Percentiles rank a stretch among this genome's conserved stretches.
phyloP scores from a whole-genome alignment of 2,329 filamentous ascomycete genomes.

The Aspergillus novofumigatus region DNA sequence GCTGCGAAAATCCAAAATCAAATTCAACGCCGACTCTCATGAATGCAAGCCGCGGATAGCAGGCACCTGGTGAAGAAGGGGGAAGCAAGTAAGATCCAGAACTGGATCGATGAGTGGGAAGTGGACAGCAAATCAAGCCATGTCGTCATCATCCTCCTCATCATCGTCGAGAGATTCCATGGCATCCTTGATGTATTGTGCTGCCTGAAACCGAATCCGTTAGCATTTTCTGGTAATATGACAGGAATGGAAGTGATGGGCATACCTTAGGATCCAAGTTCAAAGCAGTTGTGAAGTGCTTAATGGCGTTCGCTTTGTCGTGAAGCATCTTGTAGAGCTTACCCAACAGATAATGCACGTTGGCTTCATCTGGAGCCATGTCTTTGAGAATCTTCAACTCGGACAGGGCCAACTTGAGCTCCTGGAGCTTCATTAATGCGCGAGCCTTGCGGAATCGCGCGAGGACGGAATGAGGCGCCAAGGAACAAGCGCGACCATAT shows the following conservation, averaged over 20 bases:
- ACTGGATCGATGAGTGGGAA: constrained; percentile 1
- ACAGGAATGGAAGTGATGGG: background rate
- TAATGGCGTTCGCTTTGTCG: constrained; percentile 70
- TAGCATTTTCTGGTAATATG: constrained; percentile 5
- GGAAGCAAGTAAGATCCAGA: constrained; percentile 1
- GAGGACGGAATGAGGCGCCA: constrained; percentile 76
- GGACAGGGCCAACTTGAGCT: constrained; percentile 65
- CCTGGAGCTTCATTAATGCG: constrained; percentile 71
- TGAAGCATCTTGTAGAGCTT: constrained; percentile 56
- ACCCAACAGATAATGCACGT: constrained; percentile 91
- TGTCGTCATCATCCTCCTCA: constrained; percentile 58
- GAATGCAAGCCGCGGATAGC: constrained; percentile 7
- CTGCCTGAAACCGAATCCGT: constrained; percentile 57
- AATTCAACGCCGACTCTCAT: constrained; percentile 17
- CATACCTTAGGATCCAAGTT: constrained; percentile 93
- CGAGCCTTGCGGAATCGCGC: constrained; percentile 92
- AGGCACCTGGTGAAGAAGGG: constrained; percentile 1
- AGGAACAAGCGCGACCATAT: constrained; percentile 75
- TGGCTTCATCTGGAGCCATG: constrained; percentile 87
- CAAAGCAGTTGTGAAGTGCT: constrained; percentile 89
- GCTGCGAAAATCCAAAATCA: constrained; percentile 12
- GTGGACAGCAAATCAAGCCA: constrained; percentile 34
- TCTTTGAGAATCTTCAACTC: constrained; percentile 89
- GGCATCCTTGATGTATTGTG: constrained; percentile 90
- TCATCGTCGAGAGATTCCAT: constrained; percentile 81